A percentile compares a stretch with the other conserved stretches of the same genome.
These are phyloP conservation scores for Ophiostoma ulmi DNA, from an alignment of 2,329 filamentous ascomycete genomes.

Conservation along the genomic window DNA sequence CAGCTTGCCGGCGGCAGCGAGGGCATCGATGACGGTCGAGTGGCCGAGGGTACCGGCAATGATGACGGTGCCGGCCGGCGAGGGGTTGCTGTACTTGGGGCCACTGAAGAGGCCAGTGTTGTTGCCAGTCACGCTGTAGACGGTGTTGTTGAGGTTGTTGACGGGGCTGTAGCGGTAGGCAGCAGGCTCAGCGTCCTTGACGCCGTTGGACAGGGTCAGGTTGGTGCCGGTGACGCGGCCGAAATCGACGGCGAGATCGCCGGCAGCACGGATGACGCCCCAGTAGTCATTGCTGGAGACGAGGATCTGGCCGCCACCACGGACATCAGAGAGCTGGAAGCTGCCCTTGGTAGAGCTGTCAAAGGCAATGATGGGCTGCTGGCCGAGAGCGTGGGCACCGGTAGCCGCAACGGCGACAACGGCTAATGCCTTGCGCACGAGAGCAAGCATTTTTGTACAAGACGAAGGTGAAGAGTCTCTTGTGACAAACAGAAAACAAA, in stretches of 20 bases:
- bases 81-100: conserved; percentile 41
- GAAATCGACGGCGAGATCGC: conserved; percentile 64
- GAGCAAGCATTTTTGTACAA: conserved; percentile 17
- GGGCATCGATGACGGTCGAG: conserved; percentile 55
- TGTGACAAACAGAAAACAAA: neutral
- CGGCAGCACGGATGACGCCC: conserved; percentile 62
- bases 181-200: conserved; percentile 36
- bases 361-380: conserved; percentile 46
- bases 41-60: conserved; percentile 65
- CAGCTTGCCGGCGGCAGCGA: conserved; percentile 52
- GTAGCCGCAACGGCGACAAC: neutral
- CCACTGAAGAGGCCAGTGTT: conserved; percentile 41
- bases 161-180: conserved; percentile 42
- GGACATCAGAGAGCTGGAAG: conserved; percentile 36
- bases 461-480: neutral
- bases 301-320: conserved; percentile 45
- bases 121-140: conserved; percentile 41
- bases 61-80: conserved; percentile 49
- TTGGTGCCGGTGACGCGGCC: conserved; percentile 64
- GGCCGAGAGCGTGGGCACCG: conserved; percentile 41
- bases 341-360: conserved; percentile 29
- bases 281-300: conserved; percentile 59
- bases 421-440: conserved; percentile 1
- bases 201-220: conserved; percentile 52
- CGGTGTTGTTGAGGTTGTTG: conserved; percentile 44